phyloP scores from a whole-genome alignment of 2,329 filamentous ascomycete species.

The Diplocarpon rosae region DNA sequence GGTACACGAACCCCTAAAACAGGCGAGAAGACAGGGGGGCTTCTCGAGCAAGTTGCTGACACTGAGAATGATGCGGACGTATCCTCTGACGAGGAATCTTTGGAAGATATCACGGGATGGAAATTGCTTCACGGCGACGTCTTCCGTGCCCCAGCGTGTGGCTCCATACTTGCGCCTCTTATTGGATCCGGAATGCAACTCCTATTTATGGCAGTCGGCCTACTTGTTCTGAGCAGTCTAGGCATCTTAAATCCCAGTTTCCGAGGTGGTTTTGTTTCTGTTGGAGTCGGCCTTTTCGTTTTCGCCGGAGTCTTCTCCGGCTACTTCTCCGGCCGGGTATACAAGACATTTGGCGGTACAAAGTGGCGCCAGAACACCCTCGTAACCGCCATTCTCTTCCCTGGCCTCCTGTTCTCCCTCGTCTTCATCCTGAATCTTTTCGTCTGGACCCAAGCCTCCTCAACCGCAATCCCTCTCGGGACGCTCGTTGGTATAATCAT shows the following conservation, averaged over 20 bases:
- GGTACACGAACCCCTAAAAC: constrained; percentile 33
- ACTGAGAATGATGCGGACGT: constrained; percentile 40
- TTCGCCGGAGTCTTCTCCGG: constrained; percentile 77
- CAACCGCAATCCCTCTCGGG: constrained; percentile 74
- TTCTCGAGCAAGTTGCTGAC: constrained; percentile 50
- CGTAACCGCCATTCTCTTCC: constrained; percentile 67
- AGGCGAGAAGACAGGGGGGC: constrained; percentile 42
- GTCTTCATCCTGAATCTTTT: constrained; percentile 78
- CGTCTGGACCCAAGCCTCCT: constrained; percentile 82
- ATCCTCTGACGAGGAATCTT: constrained; percentile 56
- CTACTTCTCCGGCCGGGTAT: constrained; percentile 75
- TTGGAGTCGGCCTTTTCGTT: constrained; percentile 72
- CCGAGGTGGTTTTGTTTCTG: constrained; percentile 80
- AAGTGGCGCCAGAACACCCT: constrained; percentile 68
- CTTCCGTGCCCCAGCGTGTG: constrained; percentile 62
- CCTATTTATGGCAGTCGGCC: constrained; percentile 66
- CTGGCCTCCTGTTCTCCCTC: constrained; percentile 63
- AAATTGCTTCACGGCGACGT: constrained; percentile 83
- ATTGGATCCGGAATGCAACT: constrained; percentile 81
- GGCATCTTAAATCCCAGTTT: constrained; percentile 78
- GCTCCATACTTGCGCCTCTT: constrained; percentile 65
- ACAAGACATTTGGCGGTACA: constrained; percentile 70
- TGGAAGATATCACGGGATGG: constrained; percentile 80
- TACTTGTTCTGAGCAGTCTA: constrained; percentile 62
- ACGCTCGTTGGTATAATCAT: constrained; percentile 62